Conservation (phyloP, 768 basidiomycete species). For the Termitomyces eurrhizus region DNA sequence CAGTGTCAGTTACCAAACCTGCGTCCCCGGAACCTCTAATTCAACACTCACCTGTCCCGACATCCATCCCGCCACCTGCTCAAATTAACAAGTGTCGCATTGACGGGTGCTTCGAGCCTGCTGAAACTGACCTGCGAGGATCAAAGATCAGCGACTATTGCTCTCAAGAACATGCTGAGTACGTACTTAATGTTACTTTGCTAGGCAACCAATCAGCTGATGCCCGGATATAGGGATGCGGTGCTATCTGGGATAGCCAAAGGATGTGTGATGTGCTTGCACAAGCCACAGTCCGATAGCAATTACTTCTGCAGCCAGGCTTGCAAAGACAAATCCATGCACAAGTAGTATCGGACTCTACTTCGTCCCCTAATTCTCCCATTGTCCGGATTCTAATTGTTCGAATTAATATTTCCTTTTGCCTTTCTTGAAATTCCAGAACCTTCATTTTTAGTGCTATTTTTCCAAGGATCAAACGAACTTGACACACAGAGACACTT, state of each 20-base stretch:
- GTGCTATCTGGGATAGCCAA: slow-evolving; percentile 46
- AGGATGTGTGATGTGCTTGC: slow-evolving; percentile 64
- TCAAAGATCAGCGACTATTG: slow-evolving; percentile 52
- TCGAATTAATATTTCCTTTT: neutral
- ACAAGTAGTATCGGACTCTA: slow-evolving; percentile 27
- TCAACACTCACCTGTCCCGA: slow-evolving; percentile 13
- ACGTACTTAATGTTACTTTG: slow-evolving; percentile 22
- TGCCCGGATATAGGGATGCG: slow-evolving; percentile 46
- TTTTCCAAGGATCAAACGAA: neutral
- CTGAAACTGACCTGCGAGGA: slow-evolving; percentile 52
- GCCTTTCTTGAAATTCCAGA: neutral
- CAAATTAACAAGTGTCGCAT: slow-evolving; percentile 42
- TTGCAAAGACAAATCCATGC: slow-evolving; percentile 59
- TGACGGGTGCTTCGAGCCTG: slow-evolving; percentile 53
- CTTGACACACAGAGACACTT: neutral
- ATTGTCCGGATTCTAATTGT: neutral
- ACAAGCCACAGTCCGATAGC: slow-evolving; percentile 50
- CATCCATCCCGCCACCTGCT: neutral
- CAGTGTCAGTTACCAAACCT: neutral
- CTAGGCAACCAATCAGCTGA: slow-evolving; percentile 4
- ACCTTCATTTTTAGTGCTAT: neutral
- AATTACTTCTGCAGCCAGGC: slow-evolving; percentile 62
- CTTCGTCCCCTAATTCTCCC: neutral
- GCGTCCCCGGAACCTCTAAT: neutral
- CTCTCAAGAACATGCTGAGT: slow-evolving; percentile 62